Conservation (phyloP, 495 filamentous ascomycete genomes). For the Podospora conica region DNA sequence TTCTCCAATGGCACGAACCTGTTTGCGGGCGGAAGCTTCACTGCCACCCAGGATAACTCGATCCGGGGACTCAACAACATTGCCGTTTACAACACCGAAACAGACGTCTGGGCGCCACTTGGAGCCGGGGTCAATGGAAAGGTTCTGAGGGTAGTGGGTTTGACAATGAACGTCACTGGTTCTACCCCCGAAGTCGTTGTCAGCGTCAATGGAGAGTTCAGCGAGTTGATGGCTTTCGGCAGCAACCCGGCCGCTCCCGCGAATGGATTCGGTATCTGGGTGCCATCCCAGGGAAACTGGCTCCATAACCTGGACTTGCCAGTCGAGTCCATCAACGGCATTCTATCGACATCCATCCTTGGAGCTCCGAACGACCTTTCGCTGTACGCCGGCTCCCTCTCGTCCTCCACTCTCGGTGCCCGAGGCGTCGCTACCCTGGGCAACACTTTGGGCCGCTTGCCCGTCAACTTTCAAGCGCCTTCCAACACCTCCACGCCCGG, state of each 20-base stretch:
- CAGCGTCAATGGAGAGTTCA: conserved; percentile 76
- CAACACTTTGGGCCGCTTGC: conserved; percentile 50
- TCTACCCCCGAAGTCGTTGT: conserved; percentile 66
- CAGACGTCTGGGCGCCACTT: conserved; percentile 67
- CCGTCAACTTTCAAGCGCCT: conserved; percentile 51
- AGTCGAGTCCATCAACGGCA: conserved; percentile 60
- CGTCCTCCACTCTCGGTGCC: conserved; percentile 60
- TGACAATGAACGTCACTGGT: conserved; percentile 73
- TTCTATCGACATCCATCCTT: conserved; percentile 58
- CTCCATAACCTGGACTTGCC: conserved; percentile 67
- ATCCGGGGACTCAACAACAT: conserved; percentile 60
- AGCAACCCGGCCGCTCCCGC: conserved; percentile 54
- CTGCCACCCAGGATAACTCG: conserved; percentile 58
- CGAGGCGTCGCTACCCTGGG: conserved; percentile 63
- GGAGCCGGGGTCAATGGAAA: conserved; percentile 81
- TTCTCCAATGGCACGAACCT: conserved; percentile 55
- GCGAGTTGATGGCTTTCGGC: conserved; percentile 59
- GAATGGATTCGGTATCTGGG: conserved; percentile 83
- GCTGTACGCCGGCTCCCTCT: conserved; percentile 72
- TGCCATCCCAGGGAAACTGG: conserved; percentile 87
- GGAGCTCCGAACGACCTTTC: conserved; percentile 54
- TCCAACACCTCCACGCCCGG: conserved; percentile 22
- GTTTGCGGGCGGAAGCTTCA: conserved; percentile 85
- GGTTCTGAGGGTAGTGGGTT: conserved; percentile 64
- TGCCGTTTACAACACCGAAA: conserved; percentile 64